These are phyloP conservation scores for Linum tenue DNA, from an alignment of 345 rosid species.

Conservation along the genomic window DNA sequence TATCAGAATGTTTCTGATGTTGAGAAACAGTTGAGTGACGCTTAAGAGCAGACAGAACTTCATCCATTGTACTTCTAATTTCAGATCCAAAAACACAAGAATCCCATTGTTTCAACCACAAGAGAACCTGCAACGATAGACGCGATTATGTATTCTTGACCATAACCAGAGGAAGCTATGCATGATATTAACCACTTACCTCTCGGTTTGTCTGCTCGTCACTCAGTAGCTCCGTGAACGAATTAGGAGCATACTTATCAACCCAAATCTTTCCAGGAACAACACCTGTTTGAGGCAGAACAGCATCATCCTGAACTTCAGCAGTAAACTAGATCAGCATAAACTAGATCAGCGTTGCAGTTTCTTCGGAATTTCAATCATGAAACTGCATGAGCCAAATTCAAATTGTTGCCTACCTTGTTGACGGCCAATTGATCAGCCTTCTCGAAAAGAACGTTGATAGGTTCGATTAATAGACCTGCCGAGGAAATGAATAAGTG, in stretches of 20 bases:
- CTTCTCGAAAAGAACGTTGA: conserved; percentile 57
- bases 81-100: conserved; percentile 93
- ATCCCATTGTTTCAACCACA: conserved; percentile 99
- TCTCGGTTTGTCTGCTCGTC: conserved; percentile 97
- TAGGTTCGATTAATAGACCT: conserved; percentile 62
- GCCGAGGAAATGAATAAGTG: conserved; percentile 7
- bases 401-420: conserved; percentile 36
- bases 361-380: neutral
- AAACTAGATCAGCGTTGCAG: neutral
- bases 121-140: conserved; percentile 50
- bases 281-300: conserved; percentile 35
- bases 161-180: neutral
- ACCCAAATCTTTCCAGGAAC: conserved; percentile 77
- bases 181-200: conserved; percentile 31
- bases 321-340: conserved; percentile 27
- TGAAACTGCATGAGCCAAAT: neutral
- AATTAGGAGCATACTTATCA: conserved; percentile 81
- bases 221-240: conserved; percentile 94
- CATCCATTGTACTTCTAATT: conserved; percentile 82
- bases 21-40: conserved; percentile 67
- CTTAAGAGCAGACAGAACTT: conserved; percentile 73
- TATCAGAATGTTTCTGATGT: conserved; percentile 37
- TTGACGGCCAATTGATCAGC: conserved; percentile 64
- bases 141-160: conserved; percentile 28
- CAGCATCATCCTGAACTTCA: conserved; percentile 32